Evolutionary conservation across 768 basidiomycete species (phyloP).

Genomic region (Pulveroboletus sp.): DNA sequence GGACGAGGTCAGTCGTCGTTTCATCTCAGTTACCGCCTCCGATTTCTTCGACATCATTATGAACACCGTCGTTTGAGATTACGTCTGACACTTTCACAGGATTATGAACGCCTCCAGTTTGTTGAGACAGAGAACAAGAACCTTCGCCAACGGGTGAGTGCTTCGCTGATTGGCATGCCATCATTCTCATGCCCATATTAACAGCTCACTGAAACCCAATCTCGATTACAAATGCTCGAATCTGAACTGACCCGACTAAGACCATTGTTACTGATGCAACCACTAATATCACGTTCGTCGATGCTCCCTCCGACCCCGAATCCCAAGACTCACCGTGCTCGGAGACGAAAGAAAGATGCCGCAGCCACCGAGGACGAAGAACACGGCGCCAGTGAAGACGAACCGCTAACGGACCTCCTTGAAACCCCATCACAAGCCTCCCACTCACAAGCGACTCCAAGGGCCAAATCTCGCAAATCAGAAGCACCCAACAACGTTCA

Average conservation of each 20-base stretch:
- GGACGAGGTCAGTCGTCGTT: constrained; percentile 42
- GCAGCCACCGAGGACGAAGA: constrained; percentile 26
- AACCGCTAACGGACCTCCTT: constrained; percentile 18
- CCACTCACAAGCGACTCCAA: constrained; percentile 21
- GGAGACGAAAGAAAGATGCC: constrained; percentile 28
- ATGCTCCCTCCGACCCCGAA: constrained; percentile 22
- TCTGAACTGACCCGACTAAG: constrained; percentile 61
- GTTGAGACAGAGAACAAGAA: constrained; percentile 60
- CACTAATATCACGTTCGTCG: constrained; percentile 32
- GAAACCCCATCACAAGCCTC: constrained; percentile 16
- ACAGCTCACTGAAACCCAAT: constrained; percentile 60
- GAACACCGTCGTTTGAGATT: background rate
- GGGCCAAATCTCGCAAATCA: constrained; percentile 18
- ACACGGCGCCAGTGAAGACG: constrained; percentile 24
- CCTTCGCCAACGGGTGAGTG: constrained; percentile 58
- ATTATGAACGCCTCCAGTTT: constrained; percentile 50
- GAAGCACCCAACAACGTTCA: constrained; percentile 14
- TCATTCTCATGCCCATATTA: constrained; percentile 8
- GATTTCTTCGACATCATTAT: background rate
- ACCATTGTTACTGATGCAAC: constrained; percentile 68
- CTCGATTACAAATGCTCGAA: constrained; percentile 55
- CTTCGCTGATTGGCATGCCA: background rate
- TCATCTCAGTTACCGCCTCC: background rate
- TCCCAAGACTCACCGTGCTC: constrained; percentile 16
- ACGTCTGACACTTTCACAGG: constrained; percentile 38